phyloP scores from a whole-genome alignment of 2,329 filamentous ascomycete species.

The Remersonia thermophila region DNA sequence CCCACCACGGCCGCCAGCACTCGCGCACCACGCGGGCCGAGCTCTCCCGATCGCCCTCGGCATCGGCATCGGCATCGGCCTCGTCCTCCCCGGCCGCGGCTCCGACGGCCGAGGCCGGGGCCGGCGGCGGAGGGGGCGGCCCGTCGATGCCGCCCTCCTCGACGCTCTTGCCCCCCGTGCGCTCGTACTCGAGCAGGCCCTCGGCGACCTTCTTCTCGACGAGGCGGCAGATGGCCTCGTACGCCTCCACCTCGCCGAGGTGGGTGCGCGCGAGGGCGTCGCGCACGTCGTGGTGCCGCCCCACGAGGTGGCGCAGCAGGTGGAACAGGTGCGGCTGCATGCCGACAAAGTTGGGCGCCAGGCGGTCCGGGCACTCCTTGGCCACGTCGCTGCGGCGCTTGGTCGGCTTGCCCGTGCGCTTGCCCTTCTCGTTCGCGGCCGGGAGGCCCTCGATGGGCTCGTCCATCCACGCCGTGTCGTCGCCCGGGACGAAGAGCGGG shows the following conservation, averaged over 20 bases:
- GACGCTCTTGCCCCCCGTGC: constrained; percentile 37
- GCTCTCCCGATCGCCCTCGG: too few relatives aligned
- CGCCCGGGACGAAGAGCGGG: constrained; percentile 60
- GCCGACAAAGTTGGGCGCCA: constrained; percentile 53
- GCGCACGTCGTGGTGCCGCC: constrained; percentile 68
- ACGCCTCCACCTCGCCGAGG: constrained; percentile 62
- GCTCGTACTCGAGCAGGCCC: constrained; percentile 57
- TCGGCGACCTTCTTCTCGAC: constrained; percentile 64
- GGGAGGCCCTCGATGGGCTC: constrained; percentile 13
- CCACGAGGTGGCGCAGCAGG: constrained; percentile 70
- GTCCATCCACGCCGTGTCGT: constrained; percentile 35
- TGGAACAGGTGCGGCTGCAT: constrained; percentile 94
- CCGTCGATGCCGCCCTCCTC: constrained; percentile 21
- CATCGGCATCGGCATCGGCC: too few relatives aligned
- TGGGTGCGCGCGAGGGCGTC: constrained; percentile 63
- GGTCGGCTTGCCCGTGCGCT: constrained; percentile 36
- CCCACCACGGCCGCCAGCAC: constrained; percentile 78
- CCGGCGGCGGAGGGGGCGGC: neutral
- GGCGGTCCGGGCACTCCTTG: constrained; percentile 27
- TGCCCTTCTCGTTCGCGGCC: constrained; percentile 23
- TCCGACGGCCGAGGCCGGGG: constrained; percentile 6
- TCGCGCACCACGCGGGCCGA: constrained; percentile 55
- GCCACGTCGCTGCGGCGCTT: constrained; percentile 22
- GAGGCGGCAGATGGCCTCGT: constrained; percentile 62
- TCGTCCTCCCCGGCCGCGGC: constrained; percentile 23